A percentile compares a stretch with the other conserved stretches of the same genome.
These are phyloP conservation scores for Trypanosomatidae sp. DNA, from an alignment of 208 protist species.

Conservation along the genomic window DNA sequence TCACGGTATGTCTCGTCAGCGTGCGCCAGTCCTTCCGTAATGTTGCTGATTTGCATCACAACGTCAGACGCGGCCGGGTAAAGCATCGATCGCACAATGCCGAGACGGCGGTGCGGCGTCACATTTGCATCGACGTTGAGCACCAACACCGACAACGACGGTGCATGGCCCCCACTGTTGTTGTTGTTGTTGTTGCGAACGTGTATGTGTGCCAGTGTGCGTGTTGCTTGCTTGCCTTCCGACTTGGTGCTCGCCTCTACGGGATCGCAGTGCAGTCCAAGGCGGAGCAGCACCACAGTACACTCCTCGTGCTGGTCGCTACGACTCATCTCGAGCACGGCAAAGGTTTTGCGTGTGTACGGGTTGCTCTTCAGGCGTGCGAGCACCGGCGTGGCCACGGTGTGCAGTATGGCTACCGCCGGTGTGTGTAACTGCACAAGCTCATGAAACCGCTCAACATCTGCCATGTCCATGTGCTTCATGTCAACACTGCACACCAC, in stretches of 20 bases:
- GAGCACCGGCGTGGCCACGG: constrained; percentile 20
- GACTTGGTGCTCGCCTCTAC: constrained; percentile 29
- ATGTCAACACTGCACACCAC: constrained; percentile 57
- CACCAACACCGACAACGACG: constrained; percentile 25
- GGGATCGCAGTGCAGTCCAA: constrained; percentile 37
- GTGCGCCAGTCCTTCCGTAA: constrained; percentile 21
- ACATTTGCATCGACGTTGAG: constrained; percentile 34
- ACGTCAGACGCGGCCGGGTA: constrained; percentile 20
- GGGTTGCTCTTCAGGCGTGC: constrained; percentile 38
- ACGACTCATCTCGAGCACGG: constrained; percentile 38
- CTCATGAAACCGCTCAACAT: constrained; percentile 47
- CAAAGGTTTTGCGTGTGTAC: constrained; percentile 45
- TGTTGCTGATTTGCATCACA: constrained; percentile 43
- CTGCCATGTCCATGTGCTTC: constrained; percentile 12
- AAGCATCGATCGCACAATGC: constrained; percentile 18
- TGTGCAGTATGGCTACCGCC: constrained; percentile 57
- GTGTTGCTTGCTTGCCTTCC: constrained; percentile 20
- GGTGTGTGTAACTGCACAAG: constrained; percentile 24
- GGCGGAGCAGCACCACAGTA: constrained; percentile 45
- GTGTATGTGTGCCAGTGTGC: constrained; percentile 35
- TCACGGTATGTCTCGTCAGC: constrained; percentile 29
- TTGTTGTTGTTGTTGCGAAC: no score
- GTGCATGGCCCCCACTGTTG: constrained; percentile 13
- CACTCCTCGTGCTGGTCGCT: constrained; percentile 36
- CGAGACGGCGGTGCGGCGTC: constrained; percentile 14